Conservation (phyloP, 2,329 filamentous ascomycete genomes). For the Fusarium liriodendri region DNA sequence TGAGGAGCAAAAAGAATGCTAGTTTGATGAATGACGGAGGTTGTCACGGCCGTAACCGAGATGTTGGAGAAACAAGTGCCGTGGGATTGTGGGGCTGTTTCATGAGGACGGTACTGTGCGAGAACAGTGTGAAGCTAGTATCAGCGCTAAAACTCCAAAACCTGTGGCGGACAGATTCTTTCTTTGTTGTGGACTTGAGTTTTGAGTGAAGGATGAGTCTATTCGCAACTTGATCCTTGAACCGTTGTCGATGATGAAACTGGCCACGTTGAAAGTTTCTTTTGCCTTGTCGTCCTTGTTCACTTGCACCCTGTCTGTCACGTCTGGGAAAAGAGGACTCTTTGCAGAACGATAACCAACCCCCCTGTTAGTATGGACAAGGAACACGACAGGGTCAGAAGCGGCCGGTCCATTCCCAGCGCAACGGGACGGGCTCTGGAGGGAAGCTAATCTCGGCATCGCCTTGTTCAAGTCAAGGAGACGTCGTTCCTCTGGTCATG, state of each 20-base stretch:
- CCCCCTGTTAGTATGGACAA: constrained; percentile 26
- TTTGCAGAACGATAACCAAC: constrained; percentile 16
- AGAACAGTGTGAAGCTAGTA: constrained; percentile 32
- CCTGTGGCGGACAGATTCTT: constrained; percentile 19
- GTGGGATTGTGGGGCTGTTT: constrained; percentile 33
- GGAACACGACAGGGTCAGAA: constrained; percentile 20
- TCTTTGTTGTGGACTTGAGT: not conserved
- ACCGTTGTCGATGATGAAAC: not conserved
- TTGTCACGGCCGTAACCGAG: constrained; percentile 33
- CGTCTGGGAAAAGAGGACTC: not conserved
- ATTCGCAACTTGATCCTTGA: constrained; percentile 21
- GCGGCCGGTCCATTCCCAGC: constrained; percentile 41
- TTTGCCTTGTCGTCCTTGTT: not conserved
- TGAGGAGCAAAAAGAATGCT: constrained; percentile 33
- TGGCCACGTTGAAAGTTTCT: constrained; percentile 13
- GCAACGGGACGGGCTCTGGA: constrained; percentile 36
- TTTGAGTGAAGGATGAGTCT: not conserved
- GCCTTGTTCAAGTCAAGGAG: constrained; percentile 37
- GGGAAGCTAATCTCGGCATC: constrained; percentile 43
- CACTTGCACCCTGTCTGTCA: not conserved
- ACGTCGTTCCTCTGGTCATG: constrained; percentile 24
- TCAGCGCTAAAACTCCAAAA: constrained; percentile 20
- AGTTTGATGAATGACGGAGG: constrained; percentile 29
- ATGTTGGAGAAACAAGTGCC: constrained; percentile 42
- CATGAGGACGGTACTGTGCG: constrained; percentile 28